Conservation (phyloP, 495 filamentous ascomycete genomes). For the Trypethelium eluteriae region DNA sequence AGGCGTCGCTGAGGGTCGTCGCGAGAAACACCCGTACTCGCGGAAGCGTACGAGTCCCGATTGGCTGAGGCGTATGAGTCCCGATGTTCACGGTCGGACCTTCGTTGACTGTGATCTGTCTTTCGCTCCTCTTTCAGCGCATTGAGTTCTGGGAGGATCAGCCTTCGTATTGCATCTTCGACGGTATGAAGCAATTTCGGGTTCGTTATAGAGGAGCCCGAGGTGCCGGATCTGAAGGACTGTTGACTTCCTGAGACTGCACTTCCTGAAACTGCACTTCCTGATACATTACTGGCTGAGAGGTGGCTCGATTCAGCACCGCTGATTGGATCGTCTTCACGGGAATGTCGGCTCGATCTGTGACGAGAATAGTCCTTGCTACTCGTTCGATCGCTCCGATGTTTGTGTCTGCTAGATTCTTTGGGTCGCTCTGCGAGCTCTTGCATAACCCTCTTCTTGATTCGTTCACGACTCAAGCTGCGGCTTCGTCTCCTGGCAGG, state of each 20-base stretch:
- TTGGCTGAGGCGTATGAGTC: slow-evolving; percentile 34
- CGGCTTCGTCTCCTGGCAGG: slow-evolving; percentile 58
- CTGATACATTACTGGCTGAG: slow-evolving; percentile 29
- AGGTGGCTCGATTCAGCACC: slow-evolving; percentile 68
- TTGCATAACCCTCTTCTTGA: slow-evolving; percentile 63
- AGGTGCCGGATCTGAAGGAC: slow-evolving; percentile 67
- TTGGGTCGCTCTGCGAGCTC: slow-evolving; percentile 44
- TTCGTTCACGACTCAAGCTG: slow-evolving; percentile 65
- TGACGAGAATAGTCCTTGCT: slow-evolving; percentile 57
- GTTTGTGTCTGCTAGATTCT: slow-evolving; percentile 48
- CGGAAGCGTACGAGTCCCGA: slow-evolving; percentile 53
- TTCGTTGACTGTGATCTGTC: slow-evolving; percentile 48
- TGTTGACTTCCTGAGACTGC: slow-evolving; percentile 63
- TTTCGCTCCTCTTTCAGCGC: slow-evolving; percentile 85
- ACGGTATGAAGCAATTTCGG: slow-evolving; percentile 91
- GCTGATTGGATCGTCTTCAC: slow-evolving; percentile 58
- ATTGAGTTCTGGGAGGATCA: slow-evolving; percentile 87
- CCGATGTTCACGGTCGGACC: slow-evolving; percentile 46
- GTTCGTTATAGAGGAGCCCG: slow-evolving; percentile 74
- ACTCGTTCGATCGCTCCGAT: slow-evolving; percentile 44
- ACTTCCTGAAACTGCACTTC: slow-evolving; percentile 45
- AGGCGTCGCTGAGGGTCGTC: slow-evolving; percentile 52
- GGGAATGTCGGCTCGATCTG: slow-evolving; percentile 50
- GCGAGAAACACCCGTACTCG: slow-evolving; percentile 50
- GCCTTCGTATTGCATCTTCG: slow-evolving; percentile 85